Evolutionary conservation across 495 filamentous ascomycete species (phyloP).

Genomic region (Aspergillus taichungensis): DNA sequence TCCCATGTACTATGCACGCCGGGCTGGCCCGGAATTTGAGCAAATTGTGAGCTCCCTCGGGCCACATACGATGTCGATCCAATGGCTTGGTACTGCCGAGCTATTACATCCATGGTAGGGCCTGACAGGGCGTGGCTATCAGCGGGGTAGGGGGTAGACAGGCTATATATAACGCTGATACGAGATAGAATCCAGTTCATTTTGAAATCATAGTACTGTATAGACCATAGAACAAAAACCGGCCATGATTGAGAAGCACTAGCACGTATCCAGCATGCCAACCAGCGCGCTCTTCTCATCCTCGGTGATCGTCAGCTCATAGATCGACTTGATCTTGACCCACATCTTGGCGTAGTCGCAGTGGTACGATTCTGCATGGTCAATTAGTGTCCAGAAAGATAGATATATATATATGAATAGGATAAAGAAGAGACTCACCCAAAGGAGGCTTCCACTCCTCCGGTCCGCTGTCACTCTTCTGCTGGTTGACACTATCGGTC

Average conservation of each 20-base stretch:
- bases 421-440: constrained; percentile 20
- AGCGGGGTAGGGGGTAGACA: too few species aligned
- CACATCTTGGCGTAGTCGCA: constrained; percentile 69
- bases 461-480: constrained; percentile 59
- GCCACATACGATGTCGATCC: too few species aligned
- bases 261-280: constrained; percentile 60
- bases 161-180: too few species aligned
- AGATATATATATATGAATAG: not conserved
- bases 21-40: too few species aligned
- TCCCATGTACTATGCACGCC: too few species aligned
- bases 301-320: constrained; percentile 46
- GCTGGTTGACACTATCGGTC: constrained; percentile 63
- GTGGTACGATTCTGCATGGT: constrained; percentile 44
- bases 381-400: not conserved
- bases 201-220: not conserved
- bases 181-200: too few species aligned
- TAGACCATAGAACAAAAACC: not conserved
- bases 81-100: too few species aligned
- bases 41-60: too few species aligned
- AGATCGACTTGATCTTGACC: constrained; percentile 60
- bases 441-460: constrained; percentile 68
- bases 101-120: too few species aligned
- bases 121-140: too few species aligned
- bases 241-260: not conserved
- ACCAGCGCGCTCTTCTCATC: constrained; percentile 55